Evolutionary conservation across 768 basidiomycete genomes (phyloP), one percentile per base, ranked within the genome.

Genomic region (Cystofilobasidium bisporidii): DNA sequence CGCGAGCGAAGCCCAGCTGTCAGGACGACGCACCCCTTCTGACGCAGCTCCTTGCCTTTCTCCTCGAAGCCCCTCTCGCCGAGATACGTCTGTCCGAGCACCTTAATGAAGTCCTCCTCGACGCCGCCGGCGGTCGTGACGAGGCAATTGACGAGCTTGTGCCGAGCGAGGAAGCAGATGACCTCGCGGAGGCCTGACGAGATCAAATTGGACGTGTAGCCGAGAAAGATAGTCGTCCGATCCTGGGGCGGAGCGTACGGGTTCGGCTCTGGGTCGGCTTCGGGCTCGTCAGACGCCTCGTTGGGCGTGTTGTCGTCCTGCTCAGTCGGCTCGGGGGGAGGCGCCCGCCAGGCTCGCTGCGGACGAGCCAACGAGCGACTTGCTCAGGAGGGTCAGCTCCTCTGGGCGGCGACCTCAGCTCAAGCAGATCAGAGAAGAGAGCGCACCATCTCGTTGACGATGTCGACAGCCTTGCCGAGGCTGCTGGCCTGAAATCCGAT

Each of bases 91-190:
- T 88, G 86, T n/a, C 91, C 93, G 5, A 99, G 83, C 76, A 96
- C 98, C 78, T 99, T 99, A 78, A 99, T 96, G 69, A 98, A 89
- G 78, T 99, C 96, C 79, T 99, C 96, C 76, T 99, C 96, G 72
- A 99, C 87, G 11, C 96, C 96, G 10, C 96, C 96, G 6, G 96
- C 96, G 0, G 96, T 99, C 2, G 96, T 99, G 30, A 98, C 96
- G 69, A 99, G 81, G 26, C 85, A 88, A 26, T 86, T 82, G 67
- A 99, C 83, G 72, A 96, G 88, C 71, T 85, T 87, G 79, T 98
- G 86, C 77, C 97, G 92, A 38, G 91, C 93, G 47, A 99, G 86
- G 77, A 92, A 85, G 28, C 87, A 81, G 71, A 99, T 87, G 56
- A 97, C 81, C 78, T 99, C 96, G 41, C 96, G 86, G 48, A 99